Conservation (phyloP, 2,329 filamentous ascomycete genomes). For the Fusarium sp. region DNA sequence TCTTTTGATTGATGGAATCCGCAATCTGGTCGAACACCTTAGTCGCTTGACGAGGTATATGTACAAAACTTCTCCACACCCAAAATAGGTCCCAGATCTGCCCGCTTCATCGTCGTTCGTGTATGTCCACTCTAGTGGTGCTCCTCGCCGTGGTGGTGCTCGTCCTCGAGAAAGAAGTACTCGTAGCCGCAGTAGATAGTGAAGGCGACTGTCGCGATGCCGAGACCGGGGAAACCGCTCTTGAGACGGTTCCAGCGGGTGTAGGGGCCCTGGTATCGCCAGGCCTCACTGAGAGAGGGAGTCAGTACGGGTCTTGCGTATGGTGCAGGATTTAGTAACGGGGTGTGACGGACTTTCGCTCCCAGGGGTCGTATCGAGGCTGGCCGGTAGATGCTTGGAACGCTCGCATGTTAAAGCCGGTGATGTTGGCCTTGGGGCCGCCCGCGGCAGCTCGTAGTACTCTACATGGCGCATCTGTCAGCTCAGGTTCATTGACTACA, state of each 20-base stretch:
- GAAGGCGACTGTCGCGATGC: constrained; percentile 92
- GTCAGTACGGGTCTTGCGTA: constrained; percentile 12
- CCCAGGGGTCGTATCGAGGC: constrained; percentile 75
- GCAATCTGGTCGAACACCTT: constrained; percentile 35
- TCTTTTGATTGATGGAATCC: constrained; percentile 38
- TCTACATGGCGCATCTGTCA: constrained; percentile 46
- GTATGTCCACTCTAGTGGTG: constrained; percentile 59
- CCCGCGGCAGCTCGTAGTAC: constrained; percentile 64
- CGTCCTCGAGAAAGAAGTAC: constrained; percentile 83
- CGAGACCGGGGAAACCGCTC: constrained; percentile 86
- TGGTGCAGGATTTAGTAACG: not conserved
- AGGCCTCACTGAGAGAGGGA: constrained; percentile 77
- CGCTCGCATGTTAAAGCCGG: constrained; percentile 89
- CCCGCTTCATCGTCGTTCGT: constrained; percentile 24
- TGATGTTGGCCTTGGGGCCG: constrained; percentile 77
- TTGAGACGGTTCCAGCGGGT: constrained; percentile 90
- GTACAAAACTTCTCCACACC: constrained; percentile 39
- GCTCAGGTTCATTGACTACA: constrained; percentile 12
- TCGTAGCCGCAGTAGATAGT: constrained; percentile 90
- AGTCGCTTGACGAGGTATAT: constrained; percentile 41
- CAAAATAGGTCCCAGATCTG: constrained; percentile 16
- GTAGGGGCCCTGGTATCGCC: constrained; percentile 93
- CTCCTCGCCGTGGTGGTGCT: constrained; percentile 69
- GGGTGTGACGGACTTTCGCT: constrained; percentile 65
- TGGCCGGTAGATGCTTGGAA: constrained; percentile 77